A percentile compares a stretch with the other conserved stretches of the same genome.
Conservation (phyloP, 176 grass and related monocot species). For the Saccharum spontaneum region DNA sequence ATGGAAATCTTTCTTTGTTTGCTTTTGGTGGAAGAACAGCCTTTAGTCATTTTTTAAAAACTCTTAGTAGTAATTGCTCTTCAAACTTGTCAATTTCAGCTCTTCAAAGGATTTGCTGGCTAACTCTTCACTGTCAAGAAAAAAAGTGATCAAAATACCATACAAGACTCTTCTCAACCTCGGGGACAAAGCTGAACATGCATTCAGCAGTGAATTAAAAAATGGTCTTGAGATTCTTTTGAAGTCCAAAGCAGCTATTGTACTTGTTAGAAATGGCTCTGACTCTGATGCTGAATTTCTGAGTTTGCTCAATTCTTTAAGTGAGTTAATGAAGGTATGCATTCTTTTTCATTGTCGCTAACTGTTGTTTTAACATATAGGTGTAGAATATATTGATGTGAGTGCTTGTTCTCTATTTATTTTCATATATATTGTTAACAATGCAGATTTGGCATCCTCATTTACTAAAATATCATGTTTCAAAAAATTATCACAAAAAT, state of each 20-base stretch:
- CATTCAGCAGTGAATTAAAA: conserved; percentile 53
- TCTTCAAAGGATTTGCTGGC: conserved; percentile 40
- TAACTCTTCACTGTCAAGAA: conserved; percentile 45
- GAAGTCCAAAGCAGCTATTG: conserved; percentile 73
- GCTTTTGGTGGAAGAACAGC: neutral
- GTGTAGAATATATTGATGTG: neutral
- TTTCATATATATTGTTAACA: neutral
- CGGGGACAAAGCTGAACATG: conserved; percentile 53
- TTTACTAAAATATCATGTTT: too few species aligned
- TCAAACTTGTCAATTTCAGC: conserved; percentile 50
- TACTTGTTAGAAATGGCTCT: conserved; percentile 59
- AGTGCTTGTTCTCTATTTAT: neutral
- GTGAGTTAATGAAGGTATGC: conserved; percentile 51
- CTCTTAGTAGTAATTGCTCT: conserved; percentile 31
- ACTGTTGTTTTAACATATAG: conserved; percentile 7
- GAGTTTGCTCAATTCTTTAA: conserved; percentile 44
- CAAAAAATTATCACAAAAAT: too few species aligned
- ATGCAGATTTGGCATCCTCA: too few species aligned
- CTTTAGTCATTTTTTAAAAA: neutral
- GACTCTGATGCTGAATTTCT: conserved; percentile 49
- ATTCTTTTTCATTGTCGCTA: neutral
- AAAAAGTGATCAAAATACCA: conserved; percentile 58
- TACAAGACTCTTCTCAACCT: conserved; percentile 32
- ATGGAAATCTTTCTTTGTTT: neutral
- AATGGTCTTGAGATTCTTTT: conserved; percentile 58